Percentiles rank a stretch among this genome's conserved stretches.
Evolutionary conservation across 805 yeast genomes (phyloP).

Genomic region (Candida peoriensis): DNA sequence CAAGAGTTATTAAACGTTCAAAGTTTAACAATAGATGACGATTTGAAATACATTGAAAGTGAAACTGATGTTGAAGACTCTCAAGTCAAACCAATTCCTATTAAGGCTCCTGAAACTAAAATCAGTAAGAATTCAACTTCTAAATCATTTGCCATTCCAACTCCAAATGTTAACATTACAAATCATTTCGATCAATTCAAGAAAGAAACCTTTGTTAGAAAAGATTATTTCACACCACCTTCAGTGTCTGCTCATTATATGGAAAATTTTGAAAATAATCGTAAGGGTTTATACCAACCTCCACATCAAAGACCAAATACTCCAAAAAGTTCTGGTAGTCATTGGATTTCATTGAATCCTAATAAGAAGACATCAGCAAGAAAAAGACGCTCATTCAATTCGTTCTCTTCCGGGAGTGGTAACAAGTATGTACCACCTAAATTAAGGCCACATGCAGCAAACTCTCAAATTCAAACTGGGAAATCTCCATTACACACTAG

Average conservation of each 20-base stretch:
- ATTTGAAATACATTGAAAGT: conserved; percentile 41
- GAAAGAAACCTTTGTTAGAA: conserved; percentile 45
- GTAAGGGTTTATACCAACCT: conserved; percentile 23
- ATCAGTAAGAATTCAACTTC: conserved; percentile 27
- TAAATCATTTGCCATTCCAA: conserved; percentile 66
- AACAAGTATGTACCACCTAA: conserved; percentile 75
- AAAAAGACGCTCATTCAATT: conserved; percentile 20
- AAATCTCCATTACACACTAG: conserved; percentile 20
- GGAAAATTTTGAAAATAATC: conserved; percentile 49
- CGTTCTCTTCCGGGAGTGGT: conserved; percentile 26
- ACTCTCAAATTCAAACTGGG: conserved; percentile 29
- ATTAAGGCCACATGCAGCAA: no score
- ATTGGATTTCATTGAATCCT: conserved; percentile 8
- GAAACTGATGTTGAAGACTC: conserved; percentile 21
- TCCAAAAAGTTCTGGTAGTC: conserved; percentile 16
- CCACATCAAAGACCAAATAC: conserved; percentile 24
- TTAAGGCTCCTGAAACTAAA: conserved; percentile 24
- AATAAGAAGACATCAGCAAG: conserved; percentile 10
- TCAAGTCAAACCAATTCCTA: conserved; percentile 19
- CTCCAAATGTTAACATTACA: conserved; percentile 42
- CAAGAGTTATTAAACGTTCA: conserved; percentile 54
- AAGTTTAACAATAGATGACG: conserved; percentile 82
- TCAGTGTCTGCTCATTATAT: conserved; percentile 65
- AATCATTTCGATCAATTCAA: conserved; percentile 34
- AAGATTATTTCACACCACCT: conserved; percentile 76